Evolutionary conservation across 148 eudicot genomes (phyloP).

Genomic region (Polygonum aviculare): DNA sequence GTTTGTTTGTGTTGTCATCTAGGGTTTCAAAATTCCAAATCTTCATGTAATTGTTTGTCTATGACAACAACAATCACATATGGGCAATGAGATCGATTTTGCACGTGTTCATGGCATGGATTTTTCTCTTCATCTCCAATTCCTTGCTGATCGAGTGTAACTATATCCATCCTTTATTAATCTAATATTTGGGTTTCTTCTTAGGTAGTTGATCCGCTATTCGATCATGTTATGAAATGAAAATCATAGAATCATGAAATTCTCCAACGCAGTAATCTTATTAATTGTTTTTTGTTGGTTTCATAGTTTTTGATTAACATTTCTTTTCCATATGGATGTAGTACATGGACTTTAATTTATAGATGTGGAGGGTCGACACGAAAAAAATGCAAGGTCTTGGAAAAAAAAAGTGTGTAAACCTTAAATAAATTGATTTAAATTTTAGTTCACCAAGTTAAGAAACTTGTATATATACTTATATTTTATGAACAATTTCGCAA

Average conservation of each 20-base stretch:
- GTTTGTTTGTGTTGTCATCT: conserved; percentile 24
- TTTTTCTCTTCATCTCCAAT: neutral
- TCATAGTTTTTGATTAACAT: neutral
- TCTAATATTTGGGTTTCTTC: neutral
- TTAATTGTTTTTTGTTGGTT: no score
- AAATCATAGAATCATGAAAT: neutral
- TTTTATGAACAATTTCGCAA: no score
- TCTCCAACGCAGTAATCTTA: no score
- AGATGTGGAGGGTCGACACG: no score
- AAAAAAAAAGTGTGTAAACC: no score
- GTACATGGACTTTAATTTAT: no score
- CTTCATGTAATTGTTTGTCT: conserved; percentile 18
- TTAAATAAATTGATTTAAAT: no score
- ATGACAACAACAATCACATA: conserved; percentile 11
- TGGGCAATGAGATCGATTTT: neutral
- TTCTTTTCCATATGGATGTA: no score
- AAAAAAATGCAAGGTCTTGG: no score
- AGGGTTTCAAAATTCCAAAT: conserved; percentile 18
- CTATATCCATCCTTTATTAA: neutral
- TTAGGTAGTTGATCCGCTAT: neutral
- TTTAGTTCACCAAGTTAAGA: neutral
- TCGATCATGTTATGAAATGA: neutral
- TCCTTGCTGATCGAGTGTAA: neutral
- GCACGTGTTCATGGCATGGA: neutral
- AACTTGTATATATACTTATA: no score